Evolutionary conservation across 2,329 filamentous ascomycete species (phyloP).

Genomic region (Epicoccum nigrum): DNA sequence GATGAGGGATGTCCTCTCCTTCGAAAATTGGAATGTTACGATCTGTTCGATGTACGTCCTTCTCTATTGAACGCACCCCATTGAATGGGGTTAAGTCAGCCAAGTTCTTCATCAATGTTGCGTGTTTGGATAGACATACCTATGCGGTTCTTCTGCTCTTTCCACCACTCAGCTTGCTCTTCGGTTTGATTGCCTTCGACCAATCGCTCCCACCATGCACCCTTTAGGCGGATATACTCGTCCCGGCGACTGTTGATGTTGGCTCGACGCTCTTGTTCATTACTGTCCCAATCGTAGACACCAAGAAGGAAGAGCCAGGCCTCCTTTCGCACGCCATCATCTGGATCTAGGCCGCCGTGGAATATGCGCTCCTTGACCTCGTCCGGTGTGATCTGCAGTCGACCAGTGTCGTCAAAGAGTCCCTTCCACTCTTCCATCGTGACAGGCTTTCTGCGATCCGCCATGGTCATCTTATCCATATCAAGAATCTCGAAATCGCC

Average conservation of each 20-base stretch:
- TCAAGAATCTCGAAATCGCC: constrained; percentile 96
- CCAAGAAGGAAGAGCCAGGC: constrained; percentile 95
- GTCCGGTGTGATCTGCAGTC: constrained; percentile 78
- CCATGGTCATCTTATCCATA: constrained; percentile 73
- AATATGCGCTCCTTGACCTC: constrained; percentile 98
- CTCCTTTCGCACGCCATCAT: constrained; percentile 93
- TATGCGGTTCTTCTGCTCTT: constrained; percentile 90
- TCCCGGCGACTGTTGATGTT: constrained; percentile 85
- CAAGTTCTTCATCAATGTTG: constrained; percentile 13
- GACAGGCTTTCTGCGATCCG: constrained; percentile 78
- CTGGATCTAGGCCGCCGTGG: constrained; percentile 85
- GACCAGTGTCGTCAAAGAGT: constrained; percentile 83
- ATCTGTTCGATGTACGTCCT: constrained; percentile 97
- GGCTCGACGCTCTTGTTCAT: constrained; percentile 79
- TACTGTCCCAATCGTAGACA: constrained; percentile 93
- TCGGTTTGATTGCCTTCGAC: constrained; percentile 79
- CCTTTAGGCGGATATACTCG: constrained; percentile 92
- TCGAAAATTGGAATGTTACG: constrained; percentile 93
- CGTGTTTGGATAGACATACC: constrained; percentile 64
- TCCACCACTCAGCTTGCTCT: constrained; percentile 93
- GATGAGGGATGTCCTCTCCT: constrained; percentile 94
- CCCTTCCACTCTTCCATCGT: constrained; percentile 86
- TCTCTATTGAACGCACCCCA: constrained; percentile 72
- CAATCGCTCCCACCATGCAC: constrained; percentile 93
- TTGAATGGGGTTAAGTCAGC: constrained; percentile 60